Percentiles rank a stretch among this genome's conserved stretches.
These are phyloP conservation scores for Astraeus odoratus DNA, from an alignment of 768 basidiomycete genomes.

Conservation along the genomic window DNA sequence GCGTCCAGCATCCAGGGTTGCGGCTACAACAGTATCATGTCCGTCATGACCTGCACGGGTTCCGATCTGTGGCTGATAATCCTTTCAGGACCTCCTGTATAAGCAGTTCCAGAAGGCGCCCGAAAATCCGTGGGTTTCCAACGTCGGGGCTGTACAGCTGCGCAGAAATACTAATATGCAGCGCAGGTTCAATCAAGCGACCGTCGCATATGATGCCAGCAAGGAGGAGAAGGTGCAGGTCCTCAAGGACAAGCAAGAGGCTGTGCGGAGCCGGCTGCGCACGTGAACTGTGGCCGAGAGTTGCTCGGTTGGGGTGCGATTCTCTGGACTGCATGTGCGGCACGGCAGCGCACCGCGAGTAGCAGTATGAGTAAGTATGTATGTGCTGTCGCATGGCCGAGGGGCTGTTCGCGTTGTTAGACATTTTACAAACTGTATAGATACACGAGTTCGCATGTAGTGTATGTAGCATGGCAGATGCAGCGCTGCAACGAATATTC, in stretches of 20 bases:
- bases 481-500: no score
- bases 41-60: conserved; percentile 8
- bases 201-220: conserved; percentile 73
- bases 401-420: no score
- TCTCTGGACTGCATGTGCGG: no score
- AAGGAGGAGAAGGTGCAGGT: conserved; percentile 82
- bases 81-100: conserved; percentile 66
- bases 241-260: conserved; percentile 59
- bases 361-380: no score
- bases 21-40: conserved; percentile 88
- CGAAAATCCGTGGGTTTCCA: conserved; percentile 74
- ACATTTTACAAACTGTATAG: no score
- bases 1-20: conserved; percentile 72
- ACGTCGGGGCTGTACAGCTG: background rate
- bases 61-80: background rate
- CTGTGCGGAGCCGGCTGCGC: conserved; percentile 61
- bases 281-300: conserved; percentile 14
- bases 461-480: no score
- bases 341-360: no score
- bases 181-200: conserved; percentile 82
- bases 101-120: conserved; percentile 97
- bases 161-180: conserved; percentile 22
- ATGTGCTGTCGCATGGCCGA: no score
- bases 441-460: no score
- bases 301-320: no score